phyloP scores from a whole-genome alignment of 805 yeast species.

The Metschnikowia similis region DNA sequence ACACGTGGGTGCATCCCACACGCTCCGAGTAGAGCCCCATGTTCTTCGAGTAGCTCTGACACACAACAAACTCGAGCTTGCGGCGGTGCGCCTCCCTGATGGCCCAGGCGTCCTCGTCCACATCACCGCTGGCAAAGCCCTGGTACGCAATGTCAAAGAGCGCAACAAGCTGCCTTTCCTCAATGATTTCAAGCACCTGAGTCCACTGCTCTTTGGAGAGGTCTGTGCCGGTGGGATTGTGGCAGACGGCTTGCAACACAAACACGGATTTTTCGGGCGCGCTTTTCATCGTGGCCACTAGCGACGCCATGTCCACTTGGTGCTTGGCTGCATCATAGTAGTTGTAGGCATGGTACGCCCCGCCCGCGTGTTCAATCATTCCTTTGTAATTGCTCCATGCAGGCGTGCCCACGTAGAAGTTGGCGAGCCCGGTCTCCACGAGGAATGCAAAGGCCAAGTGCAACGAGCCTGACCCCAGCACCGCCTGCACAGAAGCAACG shows the following conservation, averaged over 20 bases:
- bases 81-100: slow-evolving; percentile 30
- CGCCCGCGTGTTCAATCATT: slow-evolving; percentile 31
- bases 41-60: slow-evolving; percentile 40
- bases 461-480: slow-evolving; percentile 41
- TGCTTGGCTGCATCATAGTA: slow-evolving; percentile 30
- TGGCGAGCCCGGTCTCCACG: slow-evolving; percentile 10
- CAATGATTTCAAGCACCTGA: slow-evolving; percentile 23
- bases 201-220: slow-evolving; percentile 35
- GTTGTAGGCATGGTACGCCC: slow-evolving; percentile 22
- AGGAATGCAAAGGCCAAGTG: slow-evolving; percentile 35
- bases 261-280: slow-evolving; percentile 33
- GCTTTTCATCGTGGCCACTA: slow-evolving; percentile 22
- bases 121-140: slow-evolving; percentile 34
- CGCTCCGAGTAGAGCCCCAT: slow-evolving; percentile 41
- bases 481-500: slow-evolving; percentile 35
- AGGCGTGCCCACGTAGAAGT: slow-evolving; percentile 36
- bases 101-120: slow-evolving; percentile 34
- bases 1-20: slow-evolving; percentile 34
- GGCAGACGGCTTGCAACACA: slow-evolving; percentile 41
- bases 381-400: slow-evolving; percentile 38
- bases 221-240: slow-evolving; percentile 44
- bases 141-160: slow-evolving; percentile 41
- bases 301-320: slow-evolving; percentile 26
- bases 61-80: slow-evolving; percentile 22
- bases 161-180: slow-evolving; percentile 24